Evolutionary conservation across 2,329 filamentous ascomycete genomes (phyloP), one percentile per base, ranked within the genome.

Genomic region (Knufia fluminis): DNA sequence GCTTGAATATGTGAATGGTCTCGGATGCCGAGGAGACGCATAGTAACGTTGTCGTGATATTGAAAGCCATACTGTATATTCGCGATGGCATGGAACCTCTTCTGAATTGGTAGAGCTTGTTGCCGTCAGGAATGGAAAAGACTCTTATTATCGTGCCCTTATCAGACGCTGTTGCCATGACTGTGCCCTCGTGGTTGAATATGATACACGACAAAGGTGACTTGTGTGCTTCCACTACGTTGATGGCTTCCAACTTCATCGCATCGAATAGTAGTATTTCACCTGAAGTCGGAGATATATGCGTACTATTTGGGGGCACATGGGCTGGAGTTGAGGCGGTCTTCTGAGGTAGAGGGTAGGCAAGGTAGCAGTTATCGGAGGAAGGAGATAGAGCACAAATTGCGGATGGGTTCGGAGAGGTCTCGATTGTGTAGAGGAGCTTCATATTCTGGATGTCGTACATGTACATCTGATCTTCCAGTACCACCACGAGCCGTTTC

Each of bases 401-500:
- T 28, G 88, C 80, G 55, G 81, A 82, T 1, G 90, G 87, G 61
- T 98, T 98, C 4, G 92, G 87, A 2, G 91, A 96, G 4, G 91
- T 97, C 52, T 89, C 82, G 56, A 97, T 94, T 4, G 88, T 94
- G 66, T 89, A 85, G 35, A 97, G 75, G 51, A 97, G 79, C 61
- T 86, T 91, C 91, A 98, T 97, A 64, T 96, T 97, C 68, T 90
- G 89, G 57, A 98, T 97, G 66, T 98, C 92, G 71, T 98, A 98
- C 43, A 98, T 78, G 69, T 97, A 98, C 54, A 97, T 94, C 65
- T 95, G 86, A 60, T 95, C 89, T 66, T 98, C 92, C 50, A 97
- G 77, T 12, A 97, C 83, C 26, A 98, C 90, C 10, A 92, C 88
- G 22, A 98, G 77, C 32, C 92, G 83, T 68, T 96, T 97, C 58